Base-by-base conservation (phyloP, 345 rosid genomes). In the Populus pruinosa region DNA sequence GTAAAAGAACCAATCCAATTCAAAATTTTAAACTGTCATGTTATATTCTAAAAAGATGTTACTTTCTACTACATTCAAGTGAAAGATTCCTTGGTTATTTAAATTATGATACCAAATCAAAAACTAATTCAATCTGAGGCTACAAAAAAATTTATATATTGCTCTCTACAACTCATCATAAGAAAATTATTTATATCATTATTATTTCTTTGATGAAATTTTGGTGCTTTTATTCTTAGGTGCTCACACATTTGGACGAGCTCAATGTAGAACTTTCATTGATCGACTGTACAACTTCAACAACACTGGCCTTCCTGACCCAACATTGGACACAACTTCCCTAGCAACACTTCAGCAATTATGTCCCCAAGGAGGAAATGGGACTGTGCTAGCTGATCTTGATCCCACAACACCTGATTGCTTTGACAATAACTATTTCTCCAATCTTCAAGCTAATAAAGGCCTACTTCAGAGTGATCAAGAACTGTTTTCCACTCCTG, bases 211-310 rank as follows among this genome's bases (percentile, higher is more conserved):
- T 63, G 67, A 4, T 13, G 31, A 5, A 4, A 13, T 63, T 27
- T 23, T 8, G 36, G 36, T 33, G 36, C 0, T 6, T 41, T 23
- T 29, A 65, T 36, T 38, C 17, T 53, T 74, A 91, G 93, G 96
- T 44, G 93, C 84, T 3, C 93, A 91, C 76, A 91, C 96, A 10
- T 90, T 90, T 79, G 96, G 96, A 4, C 78, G 96, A 66, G 90
- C 77, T 18, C 79, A 69, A 29, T 91, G 93, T 21, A 5, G 17
- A 14, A 67, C 77, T 0, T 87, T 91, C 79, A 14, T 0, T 3
- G n/a, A n/a, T 2, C 78, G 96, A 1, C 75, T 91, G 33, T 90
- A 77, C 85, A 78, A 88, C 77, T 91, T 88, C 82, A 90, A 5
- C 55, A 31, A 36, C 25, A 81, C 87, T 0, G 84, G 83, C 8